Evolutionary conservation across 2,329 filamentous ascomycete species (phyloP).

Genomic region (Alternaria sp.): DNA sequence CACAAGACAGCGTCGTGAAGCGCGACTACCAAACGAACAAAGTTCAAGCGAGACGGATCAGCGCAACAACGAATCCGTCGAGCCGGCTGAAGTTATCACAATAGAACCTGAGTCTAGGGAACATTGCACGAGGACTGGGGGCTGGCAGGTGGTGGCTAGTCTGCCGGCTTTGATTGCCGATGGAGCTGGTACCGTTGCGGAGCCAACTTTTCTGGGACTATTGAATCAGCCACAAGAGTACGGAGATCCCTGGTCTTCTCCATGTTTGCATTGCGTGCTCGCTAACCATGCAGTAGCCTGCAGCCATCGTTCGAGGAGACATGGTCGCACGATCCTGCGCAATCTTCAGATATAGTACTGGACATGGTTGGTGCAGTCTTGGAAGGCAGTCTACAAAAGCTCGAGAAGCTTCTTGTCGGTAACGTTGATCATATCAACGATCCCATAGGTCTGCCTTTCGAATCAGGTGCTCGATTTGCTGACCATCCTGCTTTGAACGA

Average conservation of each 20-base stretch:
- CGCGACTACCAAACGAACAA: background rate
- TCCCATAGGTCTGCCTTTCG: conserved; percentile 42
- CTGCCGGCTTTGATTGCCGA: background rate
- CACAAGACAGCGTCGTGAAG: conserved; percentile 6
- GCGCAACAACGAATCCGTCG: conserved; percentile 14
- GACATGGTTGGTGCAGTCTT: conserved; percentile 41
- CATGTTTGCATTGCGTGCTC: background rate
- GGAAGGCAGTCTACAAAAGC: conserved; percentile 31
- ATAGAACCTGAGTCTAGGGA: background rate
- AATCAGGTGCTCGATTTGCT: conserved; percentile 31
- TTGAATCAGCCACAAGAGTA: conserved; percentile 21
- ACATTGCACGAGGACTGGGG: conserved; percentile 8
- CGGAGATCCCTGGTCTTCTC: background rate
- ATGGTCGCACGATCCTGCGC: conserved; percentile 23
- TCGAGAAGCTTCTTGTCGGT: conserved; percentile 37
- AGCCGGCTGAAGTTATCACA: conserved; percentile 9
- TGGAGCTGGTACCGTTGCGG: conserved; percentile 3
- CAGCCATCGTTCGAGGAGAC: conserved; percentile 17
- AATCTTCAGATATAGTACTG: conserved; percentile 28
- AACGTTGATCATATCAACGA: conserved; percentile 39
- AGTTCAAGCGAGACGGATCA: conserved; percentile 8
- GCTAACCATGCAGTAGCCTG: conserved; percentile 19
- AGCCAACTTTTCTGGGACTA: conserved; percentile 21
- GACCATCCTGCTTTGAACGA: conserved; percentile 34
- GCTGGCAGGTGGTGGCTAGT: conserved; percentile 18